phyloP scores from a whole-genome alignment of 495 filamentous ascomycete genomes.

The Symbiotaphrina buchneri region DNA sequence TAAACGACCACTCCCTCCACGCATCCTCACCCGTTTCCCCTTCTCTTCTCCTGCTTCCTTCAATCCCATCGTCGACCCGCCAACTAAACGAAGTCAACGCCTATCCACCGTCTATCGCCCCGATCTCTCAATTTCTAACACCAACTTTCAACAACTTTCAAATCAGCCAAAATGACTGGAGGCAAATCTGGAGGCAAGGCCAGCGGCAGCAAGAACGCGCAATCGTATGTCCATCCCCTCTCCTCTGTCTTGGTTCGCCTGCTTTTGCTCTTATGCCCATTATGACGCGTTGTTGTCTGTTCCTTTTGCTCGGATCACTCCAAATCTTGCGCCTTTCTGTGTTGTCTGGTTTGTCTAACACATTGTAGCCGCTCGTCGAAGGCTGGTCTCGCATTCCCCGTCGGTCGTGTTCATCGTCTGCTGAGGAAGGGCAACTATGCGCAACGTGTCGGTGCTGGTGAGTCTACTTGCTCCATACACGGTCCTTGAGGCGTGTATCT shows the following conservation, averaged over 20 bases:
- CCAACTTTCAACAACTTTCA: slow-evolving; percentile 6
- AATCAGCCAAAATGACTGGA: slow-evolving; percentile 67
- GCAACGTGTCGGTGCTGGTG: slow-evolving; percentile 95
- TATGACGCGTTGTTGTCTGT: slow-evolving; percentile 10
- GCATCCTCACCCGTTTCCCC: slow-evolving; percentile 11
- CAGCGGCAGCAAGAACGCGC: slow-evolving; percentile 86
- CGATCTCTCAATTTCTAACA: background rate
- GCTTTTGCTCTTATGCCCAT: slow-evolving; percentile 4
- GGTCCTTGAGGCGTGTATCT: slow-evolving; percentile 7
- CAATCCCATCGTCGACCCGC: slow-evolving; percentile 8
- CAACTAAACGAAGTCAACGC: slow-evolving; percentile 4
- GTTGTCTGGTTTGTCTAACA: too few species aligned
- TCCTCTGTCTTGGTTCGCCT: slow-evolving; percentile 8
- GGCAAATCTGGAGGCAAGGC: slow-evolving; percentile 98
- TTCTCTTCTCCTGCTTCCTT: slow-evolving; percentile 15
- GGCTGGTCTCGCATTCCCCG: slow-evolving; percentile 97
- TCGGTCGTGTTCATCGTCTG: slow-evolving; percentile 98
- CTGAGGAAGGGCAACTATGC: slow-evolving; percentile 99
- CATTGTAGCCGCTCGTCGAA: slow-evolving; percentile 86
- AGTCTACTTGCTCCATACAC: slow-evolving; percentile 9
- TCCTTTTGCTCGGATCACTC: slow-evolving; percentile 1
- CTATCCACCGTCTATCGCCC: slow-evolving; percentile 7
- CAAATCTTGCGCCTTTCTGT: slow-evolving; percentile 13
- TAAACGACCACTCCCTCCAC: slow-evolving; percentile 9
- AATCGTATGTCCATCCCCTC: slow-evolving; percentile 51